Conservation (phyloP, 2,329 filamentous ascomycete genomes). For the Clonostachys rhizophaga region DNA sequence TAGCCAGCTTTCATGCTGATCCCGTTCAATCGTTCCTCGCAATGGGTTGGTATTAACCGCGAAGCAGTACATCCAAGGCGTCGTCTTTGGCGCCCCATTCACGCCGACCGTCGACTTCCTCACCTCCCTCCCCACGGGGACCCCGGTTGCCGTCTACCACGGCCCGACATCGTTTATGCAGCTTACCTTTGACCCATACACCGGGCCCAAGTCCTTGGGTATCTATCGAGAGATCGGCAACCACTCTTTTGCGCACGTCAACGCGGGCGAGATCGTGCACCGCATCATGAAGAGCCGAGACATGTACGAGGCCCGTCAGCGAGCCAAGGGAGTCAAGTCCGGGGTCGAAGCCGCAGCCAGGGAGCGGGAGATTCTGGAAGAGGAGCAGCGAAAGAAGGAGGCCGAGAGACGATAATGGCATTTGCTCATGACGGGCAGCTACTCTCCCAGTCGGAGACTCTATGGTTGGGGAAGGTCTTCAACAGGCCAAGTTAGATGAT, state of each 20-base stretch:
- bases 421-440: no score
- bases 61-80: conserved; percentile 73
- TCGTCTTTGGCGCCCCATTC: conserved; percentile 88
- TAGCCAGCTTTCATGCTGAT: no score
- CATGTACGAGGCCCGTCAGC: conserved; percentile 87
- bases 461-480: no score
- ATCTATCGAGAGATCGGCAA: conserved; percentile 76
- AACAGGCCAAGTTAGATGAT: no score
- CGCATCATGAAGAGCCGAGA: conserved; percentile 83
- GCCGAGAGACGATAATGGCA: conserved; percentile 18
- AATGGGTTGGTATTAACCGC: conserved; percentile 7
- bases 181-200: conserved; percentile 74
- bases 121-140: conserved; percentile 65
- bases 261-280: conserved; percentile 86
- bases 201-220: conserved; percentile 72
- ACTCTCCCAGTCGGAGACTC: no score
- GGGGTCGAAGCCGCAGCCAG: conserved; percentile 65
- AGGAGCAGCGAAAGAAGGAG: conserved; percentile 47
- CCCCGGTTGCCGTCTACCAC: conserved; percentile 83
- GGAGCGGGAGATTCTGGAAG: conserved; percentile 57
- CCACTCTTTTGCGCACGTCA: conserved; percentile 82
- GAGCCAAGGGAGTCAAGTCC: conserved; percentile 84
- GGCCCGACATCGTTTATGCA: conserved; percentile 93
- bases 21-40: background rate
- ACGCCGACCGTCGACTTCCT: conserved; percentile 78